Base-by-base conservation (phyloP, 2,329 filamentous ascomycete genomes). In the Apiospora saccharicola region DNA sequence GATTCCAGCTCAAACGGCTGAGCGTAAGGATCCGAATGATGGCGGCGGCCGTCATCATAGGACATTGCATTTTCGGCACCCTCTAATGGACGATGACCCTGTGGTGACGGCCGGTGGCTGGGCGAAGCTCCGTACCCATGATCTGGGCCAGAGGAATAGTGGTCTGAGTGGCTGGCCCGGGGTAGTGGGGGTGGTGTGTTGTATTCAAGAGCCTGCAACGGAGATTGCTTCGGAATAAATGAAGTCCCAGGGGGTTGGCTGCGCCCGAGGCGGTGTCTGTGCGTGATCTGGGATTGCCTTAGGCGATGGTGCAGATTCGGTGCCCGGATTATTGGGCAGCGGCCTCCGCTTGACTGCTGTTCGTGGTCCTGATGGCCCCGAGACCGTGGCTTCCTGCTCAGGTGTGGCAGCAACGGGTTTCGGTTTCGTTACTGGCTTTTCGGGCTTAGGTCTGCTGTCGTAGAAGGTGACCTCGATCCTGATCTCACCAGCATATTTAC, bases 391-490 rank as follows among this genome's bases (percentile, higher is more conserved):
- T 47, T 83, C 81, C 43, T 71, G 75, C 47, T 81, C 81, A 57
- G 77, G 75, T 43, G 83, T 82, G 7, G 83, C 75, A 30, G 80
- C 74, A 68, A 81, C 76, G 57, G 82, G 80, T 77, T 83, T 90
- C 72, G 88, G 84, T 79, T 89, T 91, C 73, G 90, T 87, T 10
- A 83, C 84, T 1, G 87, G 84, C 83, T 93, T 95, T 73, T 97
- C 94, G 16, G 89, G 88, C 83, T 96, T 96, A 26, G 94, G 93
- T 37, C 96, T 89, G 71, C 89, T 91, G 81, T 99, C 96, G 85
- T 98, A 99, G 84, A 93, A 99, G 57, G 96, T 99, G 83, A 98
- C 92, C 83, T 99, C 96, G 75, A 99, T 92, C 76, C 96, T 90
- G 75, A 99, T 91, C 82, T 98, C 96, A 71, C 96, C 96, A 8